Conservation (phyloP, 305 asterid species). For the Rubia peregrina region DNA sequence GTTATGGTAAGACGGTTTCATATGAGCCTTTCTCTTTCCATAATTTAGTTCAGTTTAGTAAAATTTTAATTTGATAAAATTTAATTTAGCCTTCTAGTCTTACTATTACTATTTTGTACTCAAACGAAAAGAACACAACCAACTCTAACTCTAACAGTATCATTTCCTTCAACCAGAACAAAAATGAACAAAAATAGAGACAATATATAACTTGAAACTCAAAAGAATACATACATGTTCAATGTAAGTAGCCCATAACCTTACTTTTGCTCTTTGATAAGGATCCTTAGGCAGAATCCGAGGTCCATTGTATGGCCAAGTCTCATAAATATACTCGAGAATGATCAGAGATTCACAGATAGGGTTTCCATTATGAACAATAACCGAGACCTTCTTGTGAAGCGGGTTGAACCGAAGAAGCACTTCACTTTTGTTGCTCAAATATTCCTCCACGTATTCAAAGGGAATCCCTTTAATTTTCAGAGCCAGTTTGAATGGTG, state of each 20-base stretch:
- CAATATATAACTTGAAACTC: not conserved
- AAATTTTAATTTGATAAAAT: too few relatives aligned
- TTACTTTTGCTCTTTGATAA: conserved; percentile 4
- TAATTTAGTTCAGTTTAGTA: too few relatives aligned
- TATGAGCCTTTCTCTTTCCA: too few relatives aligned
- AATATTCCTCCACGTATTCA: conserved; percentile 5
- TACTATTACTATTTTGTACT: too few relatives aligned
- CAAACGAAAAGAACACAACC: too few relatives aligned
- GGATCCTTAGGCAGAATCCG: conserved; percentile 6
- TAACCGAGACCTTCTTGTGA: conserved; percentile 7
- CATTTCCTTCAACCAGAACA: too few relatives aligned
- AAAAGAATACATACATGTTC: not conserved
- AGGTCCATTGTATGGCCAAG: conserved; percentile 9
- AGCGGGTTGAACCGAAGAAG: not conserved
- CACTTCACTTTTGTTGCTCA: conserved; percentile 6
- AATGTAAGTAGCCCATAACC: conserved; percentile 7
- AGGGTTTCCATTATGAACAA: conserved; percentile 9
- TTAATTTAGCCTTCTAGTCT: too few relatives aligned
- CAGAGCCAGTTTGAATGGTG: not conserved
- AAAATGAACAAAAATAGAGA: not conserved
- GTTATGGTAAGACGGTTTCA: too few relatives aligned
- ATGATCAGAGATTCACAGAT: conserved; percentile 5
- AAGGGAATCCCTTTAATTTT: conserved; percentile 8
- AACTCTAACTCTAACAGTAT: too few relatives aligned
- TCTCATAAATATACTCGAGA: conserved; percentile 3